These are phyloP conservation scores for Chaetoceros muelleri DNA, from an alignment of 108 stramenopile genomes.

Conservation along the genomic window DNA sequence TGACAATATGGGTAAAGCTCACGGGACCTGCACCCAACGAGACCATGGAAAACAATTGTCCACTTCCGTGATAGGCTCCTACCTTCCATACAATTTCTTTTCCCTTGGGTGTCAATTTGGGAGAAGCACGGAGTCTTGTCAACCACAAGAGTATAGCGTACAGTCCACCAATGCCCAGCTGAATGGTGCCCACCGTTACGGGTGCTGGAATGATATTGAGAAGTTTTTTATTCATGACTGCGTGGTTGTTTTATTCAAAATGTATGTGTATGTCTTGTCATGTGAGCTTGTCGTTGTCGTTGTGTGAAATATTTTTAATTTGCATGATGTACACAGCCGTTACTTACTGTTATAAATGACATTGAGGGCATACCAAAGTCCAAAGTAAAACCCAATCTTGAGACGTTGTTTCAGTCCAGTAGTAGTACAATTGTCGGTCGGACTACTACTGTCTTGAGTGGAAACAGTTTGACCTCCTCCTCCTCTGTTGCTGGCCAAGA, in stretches of 20 bases:
- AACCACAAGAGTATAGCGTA: slow-evolving; percentile 71
- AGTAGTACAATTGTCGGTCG: no score
- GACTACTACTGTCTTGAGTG: no score
- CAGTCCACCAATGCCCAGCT: slow-evolving; percentile 79
- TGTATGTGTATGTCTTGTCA: not conserved
- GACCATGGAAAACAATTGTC: slow-evolving; percentile 74
- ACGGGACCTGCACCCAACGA: slow-evolving; percentile 77
- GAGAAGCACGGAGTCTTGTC: slow-evolving; percentile 47
- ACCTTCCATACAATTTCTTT: slow-evolving; percentile 32
- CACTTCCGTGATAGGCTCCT: slow-evolving; percentile 78
- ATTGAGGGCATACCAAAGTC: slow-evolving; percentile 94
- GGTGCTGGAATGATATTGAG: slow-evolving; percentile 87
- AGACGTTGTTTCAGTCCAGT: slow-evolving; percentile 11
- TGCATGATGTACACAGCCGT: not conserved
- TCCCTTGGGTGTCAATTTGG: slow-evolving; percentile 33
- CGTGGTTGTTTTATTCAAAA: no score
- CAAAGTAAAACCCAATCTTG: slow-evolving; percentile 79
- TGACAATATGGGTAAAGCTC: slow-evolving; percentile 85
- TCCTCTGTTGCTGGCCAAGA: no score
- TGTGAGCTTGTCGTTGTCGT: no score
- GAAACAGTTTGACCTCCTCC: no score
- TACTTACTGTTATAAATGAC: slow-evolving; percentile 92
- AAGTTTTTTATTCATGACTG: slow-evolving; percentile 89
- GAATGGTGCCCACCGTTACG: slow-evolving; percentile 77
- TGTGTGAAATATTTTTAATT: no score